Base-by-base conservation (phyloP, 2,329 filamentous ascomycete genomes). In the Sclerotinia sclerotiorum region DNA sequence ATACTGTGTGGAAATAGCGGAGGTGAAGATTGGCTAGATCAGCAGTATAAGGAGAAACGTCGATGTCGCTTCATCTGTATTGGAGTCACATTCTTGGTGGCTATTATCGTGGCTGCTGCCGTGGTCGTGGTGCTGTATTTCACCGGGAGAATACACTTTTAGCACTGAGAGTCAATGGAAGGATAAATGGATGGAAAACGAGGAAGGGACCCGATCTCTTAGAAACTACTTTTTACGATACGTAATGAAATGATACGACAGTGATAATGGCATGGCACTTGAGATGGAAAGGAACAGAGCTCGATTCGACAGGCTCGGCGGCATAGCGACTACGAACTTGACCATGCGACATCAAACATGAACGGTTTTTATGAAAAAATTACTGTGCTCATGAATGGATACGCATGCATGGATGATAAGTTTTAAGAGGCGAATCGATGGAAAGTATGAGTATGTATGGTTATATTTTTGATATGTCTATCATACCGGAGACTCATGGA, bases 41-140 rank as follows among this genome's bases (percentile, higher is more conserved):
- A 76, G 69, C 76, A 78, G 70, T 72, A 70, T 21, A 73, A 70
- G 49, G 73, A 78, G 65, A 76, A 75, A 73, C 65, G 75, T 29
- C 70, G 72, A 42, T 76, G 73, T 57, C 71, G 72, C 46, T 63
- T 68, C n/a, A 68, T 73, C 7, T 76, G 73, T 46, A 58, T 71
- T 15, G 68, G 65, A 27, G 74, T 76, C 48, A 73, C 74, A 17
- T 35, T 73, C 11, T 35, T 72, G 15, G 68, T 78, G 8, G 48
- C 70, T 5, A 49, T 75, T 11, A 15, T 77, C 21, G 71, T 74
- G 27, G 68, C 69, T 13, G 74, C 69, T 6, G 73, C 69, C 15
- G 73, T 72, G 11, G 63, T 77, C 24, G 69, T 73, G 15, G 75
- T 70, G n/a, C 73, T 73, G 69, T 75, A 75, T 52, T 75, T 77